Evolutionary conservation across 352 stramenopile genomes (phyloP).

Genomic region (Globisporangium lucens): DNA sequence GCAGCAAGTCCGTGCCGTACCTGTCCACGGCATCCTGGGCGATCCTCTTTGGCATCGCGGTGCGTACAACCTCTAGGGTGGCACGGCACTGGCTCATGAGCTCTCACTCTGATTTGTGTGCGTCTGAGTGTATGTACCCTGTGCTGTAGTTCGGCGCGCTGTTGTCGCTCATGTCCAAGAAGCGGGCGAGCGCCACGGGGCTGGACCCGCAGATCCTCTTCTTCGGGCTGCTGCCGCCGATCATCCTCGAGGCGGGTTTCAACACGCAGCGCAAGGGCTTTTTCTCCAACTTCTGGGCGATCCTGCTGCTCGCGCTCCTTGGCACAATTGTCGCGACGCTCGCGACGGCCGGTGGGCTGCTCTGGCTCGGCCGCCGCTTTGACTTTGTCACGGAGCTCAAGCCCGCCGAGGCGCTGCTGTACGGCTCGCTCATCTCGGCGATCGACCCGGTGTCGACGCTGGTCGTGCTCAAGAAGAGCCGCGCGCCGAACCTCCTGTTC

Average conservation of each 20-base stretch:
- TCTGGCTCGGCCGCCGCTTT: slow-evolving; percentile 34
- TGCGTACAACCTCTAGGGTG: slow-evolving; percentile 12
- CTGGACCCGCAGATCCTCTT: slow-evolving; percentile 54
- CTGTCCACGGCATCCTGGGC: slow-evolving; percentile 52
- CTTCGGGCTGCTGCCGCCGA: slow-evolving; percentile 54
- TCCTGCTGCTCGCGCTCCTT: slow-evolving; percentile 38
- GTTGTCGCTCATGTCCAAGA: slow-evolving; percentile 27
- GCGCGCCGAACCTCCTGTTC: slow-evolving; percentile 56
- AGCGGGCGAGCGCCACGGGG: slow-evolving; percentile 26
- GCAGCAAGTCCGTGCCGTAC: slow-evolving; percentile 27
- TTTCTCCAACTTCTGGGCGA: slow-evolving; percentile 44
- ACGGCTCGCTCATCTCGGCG: slow-evolving; percentile 74
- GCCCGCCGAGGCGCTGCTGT: slow-evolving; percentile 66
- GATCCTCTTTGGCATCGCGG: slow-evolving; percentile 46
- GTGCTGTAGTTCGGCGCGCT: slow-evolving; percentile 25
- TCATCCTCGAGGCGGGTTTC: slow-evolving; percentile 65
- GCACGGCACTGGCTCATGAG: neutral
- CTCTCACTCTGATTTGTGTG: neutral
- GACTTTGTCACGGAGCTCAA: slow-evolving; percentile 37
- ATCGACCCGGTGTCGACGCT: slow-evolving; percentile 85
- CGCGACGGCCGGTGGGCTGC: slow-evolving; percentile 36
- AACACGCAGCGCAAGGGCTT: slow-evolving; percentile 63
- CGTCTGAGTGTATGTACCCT: no score
- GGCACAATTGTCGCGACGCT: slow-evolving; percentile 53
- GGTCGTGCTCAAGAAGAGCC: slow-evolving; percentile 61